Conservation (phyloP, 2,329 filamentous ascomycete species). For the Monilinia fructicola region DNA sequence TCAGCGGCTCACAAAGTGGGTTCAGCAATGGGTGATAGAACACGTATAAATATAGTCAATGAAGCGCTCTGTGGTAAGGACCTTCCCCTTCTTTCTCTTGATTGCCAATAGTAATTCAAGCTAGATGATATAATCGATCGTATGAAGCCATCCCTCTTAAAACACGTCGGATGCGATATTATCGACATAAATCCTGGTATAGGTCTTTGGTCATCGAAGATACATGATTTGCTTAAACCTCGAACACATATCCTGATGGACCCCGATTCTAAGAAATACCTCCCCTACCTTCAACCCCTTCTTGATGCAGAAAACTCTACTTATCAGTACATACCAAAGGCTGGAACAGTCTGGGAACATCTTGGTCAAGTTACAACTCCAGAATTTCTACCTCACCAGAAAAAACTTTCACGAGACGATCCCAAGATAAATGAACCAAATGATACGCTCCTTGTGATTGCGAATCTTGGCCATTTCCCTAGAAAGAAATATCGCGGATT, state of each 20-base stretch:
- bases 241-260: constrained; percentile 84
- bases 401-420: constrained; percentile 39
- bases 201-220: constrained; percentile 74
- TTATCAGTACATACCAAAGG: constrained; percentile 53
- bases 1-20: not conserved
- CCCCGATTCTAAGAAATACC: constrained; percentile 59
- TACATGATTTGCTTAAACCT: constrained; percentile 74
- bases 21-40: constrained; percentile 10
- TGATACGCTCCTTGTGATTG: constrained; percentile 70
- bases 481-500: constrained; percentile 52
- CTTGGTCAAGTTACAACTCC: constrained; percentile 54
- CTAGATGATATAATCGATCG: constrained; percentile 53
- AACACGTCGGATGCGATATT: constrained; percentile 76
- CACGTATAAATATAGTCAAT: constrained; percentile 54
- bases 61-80: constrained; percentile 48
- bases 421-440: constrained; percentile 55
- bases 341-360: constrained; percentile 60
- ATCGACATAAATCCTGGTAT: constrained; percentile 82
- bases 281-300: constrained; percentile 60
- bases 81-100: not conserved
- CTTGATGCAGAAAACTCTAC: constrained; percentile 49
- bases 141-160: constrained; percentile 65
- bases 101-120: not conserved
- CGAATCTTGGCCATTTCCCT: constrained; percentile 61
- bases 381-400: constrained; percentile 56